Evolutionary conservation across 805 yeast species (phyloP).

Genomic region (Candida wancherniae): DNA sequence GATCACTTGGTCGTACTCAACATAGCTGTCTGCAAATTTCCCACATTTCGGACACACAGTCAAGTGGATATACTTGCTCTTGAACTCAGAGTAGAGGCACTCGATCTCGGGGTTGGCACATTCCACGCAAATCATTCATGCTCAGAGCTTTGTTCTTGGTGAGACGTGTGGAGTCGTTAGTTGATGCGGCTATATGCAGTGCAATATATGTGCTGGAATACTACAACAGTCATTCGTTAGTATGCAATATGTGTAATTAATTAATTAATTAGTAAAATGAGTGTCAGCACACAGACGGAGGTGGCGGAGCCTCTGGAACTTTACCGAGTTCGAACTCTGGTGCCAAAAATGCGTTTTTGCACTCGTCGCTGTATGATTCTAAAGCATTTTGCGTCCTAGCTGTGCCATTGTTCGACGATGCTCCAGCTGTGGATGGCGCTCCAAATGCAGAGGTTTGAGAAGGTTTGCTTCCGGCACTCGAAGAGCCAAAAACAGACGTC

Average conservation of each 20-base stretch:
- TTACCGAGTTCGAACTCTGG: conserved; percentile 49
- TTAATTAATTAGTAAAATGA: too few species aligned
- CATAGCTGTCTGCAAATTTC: conserved; percentile 79
- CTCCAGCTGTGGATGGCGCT: conserved; percentile 8
- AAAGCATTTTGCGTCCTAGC: neutral
- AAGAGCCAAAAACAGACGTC: too few species aligned
- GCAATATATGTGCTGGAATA: neutral
- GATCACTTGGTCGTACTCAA: conserved; percentile 83
- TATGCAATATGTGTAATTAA: too few species aligned
- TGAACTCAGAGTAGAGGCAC: conserved; percentile 65
- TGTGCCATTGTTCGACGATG: too few species aligned
- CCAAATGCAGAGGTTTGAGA: conserved; percentile 6
- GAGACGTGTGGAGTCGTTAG: neutral
- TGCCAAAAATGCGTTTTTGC: conserved; percentile 45
- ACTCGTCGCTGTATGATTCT: too few species aligned
- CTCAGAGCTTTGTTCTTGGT: too few species aligned
- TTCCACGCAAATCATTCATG: conserved; percentile 80
- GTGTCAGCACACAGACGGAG: conserved; percentile 28
- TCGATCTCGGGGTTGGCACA: conserved; percentile 61
- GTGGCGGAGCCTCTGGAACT: conserved; percentile 74
- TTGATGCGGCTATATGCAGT: conserved; percentile 1
- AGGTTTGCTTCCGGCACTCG: too few species aligned
- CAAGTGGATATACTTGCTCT: conserved; percentile 72
- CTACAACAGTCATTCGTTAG: too few species aligned
- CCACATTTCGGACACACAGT: conserved; percentile 73